A percentile compares a stretch with the other conserved stretches of the same genome.
phyloP scores from a whole-genome alignment of 2,329 filamentous ascomycete genomes.

The Beauveria varroae region DNA sequence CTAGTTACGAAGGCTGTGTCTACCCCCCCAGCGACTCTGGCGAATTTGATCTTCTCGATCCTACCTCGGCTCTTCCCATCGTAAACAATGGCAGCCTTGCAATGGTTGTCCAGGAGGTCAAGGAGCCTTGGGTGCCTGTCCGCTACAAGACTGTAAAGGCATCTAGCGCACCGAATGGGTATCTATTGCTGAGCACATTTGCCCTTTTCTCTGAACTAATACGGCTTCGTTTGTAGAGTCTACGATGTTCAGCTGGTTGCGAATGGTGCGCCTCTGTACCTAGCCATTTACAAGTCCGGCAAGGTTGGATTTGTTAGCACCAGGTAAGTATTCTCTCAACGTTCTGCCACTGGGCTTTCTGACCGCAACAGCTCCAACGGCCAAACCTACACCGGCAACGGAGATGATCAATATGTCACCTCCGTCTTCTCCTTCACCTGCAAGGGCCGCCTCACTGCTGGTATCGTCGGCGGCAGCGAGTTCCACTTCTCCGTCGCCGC shows the following conservation, averaged over 20 bases:
- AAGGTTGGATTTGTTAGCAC: slow-evolving; percentile 5
- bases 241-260: neutral
- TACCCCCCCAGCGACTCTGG: neutral
- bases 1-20: neutral
- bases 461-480: neutral
- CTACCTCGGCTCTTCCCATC: neutral
- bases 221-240: neutral
- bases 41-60: neutral
- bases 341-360: neutral
- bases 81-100: slow-evolving; percentile 3
- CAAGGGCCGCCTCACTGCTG: neutral
- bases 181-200: neutral
- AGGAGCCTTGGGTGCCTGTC: neutral
- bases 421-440: slow-evolving; percentile 4
- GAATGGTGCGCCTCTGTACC: neutral
- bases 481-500: slow-evolving; percentile 3
- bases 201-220: neutral
- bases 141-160: slow-evolving; percentile 6
- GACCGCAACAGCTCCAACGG: slow-evolving; percentile 1
- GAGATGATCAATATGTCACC: slow-evolving; percentile 4
- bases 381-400: neutral
- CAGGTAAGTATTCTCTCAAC: neutral
- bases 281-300: slow-evolving; percentile 9
- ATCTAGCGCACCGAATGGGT: neutral
- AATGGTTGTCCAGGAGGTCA: slow-evolving; percentile 4